Percentiles rank a stretch among this genome's conserved stretches.
Evolutionary conservation across 192 early-diverging fungal genomes (phyloP).

Genomic region (Dimargaris verticillata): DNA sequence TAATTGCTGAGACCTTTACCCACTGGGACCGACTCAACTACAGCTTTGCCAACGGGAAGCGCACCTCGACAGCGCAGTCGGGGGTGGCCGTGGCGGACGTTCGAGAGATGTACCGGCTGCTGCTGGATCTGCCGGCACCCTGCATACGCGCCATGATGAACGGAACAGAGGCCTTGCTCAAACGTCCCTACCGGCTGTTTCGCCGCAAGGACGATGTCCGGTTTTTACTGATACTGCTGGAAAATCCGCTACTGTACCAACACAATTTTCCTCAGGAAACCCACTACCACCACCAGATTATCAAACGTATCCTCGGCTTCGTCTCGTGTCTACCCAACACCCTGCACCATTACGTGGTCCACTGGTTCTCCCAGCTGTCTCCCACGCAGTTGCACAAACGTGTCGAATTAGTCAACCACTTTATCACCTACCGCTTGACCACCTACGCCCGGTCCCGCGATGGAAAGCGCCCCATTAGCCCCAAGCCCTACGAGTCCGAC

Average conservation of each 20-base stretch:
- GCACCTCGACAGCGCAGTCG: constrained; percentile 29
- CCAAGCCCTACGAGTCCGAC: constrained; percentile 57
- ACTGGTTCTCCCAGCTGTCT: constrained; percentile 58
- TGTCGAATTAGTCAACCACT: constrained; percentile 68
- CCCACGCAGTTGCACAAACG: constrained; percentile 44
- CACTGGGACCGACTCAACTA: constrained; percentile 42
- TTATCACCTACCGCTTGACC: constrained; percentile 65
- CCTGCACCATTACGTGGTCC: constrained; percentile 73
- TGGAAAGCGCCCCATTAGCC: constrained; percentile 8
- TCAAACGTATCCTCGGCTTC: constrained; percentile 63
- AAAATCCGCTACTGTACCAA: constrained; percentile 71
- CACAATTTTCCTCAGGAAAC: constrained; percentile 60
- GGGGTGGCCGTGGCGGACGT: constrained; percentile 48
- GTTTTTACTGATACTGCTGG: constrained; percentile 72
- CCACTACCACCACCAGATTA: constrained; percentile 68
- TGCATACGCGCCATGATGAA: constrained; percentile 61
- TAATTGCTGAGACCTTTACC: constrained; percentile 32
- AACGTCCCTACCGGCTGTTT: constrained; percentile 34
- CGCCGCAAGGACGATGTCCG: constrained; percentile 41
- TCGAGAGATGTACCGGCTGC: constrained; percentile 39
- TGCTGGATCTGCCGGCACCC: constrained; percentile 39
- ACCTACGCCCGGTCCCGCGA: constrained; percentile 29
- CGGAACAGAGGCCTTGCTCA: constrained; percentile 48
- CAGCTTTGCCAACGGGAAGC: constrained; percentile 37
- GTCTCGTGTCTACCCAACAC: constrained; percentile 67